Conservation (phyloP, 768 basidiomycete genomes). For the Cyathus striatus region DNA sequence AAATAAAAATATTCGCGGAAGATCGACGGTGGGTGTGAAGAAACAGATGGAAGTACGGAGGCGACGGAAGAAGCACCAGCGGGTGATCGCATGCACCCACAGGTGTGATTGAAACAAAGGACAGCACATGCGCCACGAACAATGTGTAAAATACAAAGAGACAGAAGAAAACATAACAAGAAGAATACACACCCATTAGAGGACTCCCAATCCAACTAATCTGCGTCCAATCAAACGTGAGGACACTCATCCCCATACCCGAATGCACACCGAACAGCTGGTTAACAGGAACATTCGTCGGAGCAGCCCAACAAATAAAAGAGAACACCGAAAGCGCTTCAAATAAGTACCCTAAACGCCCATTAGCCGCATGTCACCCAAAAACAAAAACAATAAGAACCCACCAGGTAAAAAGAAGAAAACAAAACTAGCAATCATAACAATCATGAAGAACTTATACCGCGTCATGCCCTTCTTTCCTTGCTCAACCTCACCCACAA, state of each 20-base stretch:
- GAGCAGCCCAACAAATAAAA: conserved; percentile 89
- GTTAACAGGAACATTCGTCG: conserved; percentile 79
- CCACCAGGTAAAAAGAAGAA: conserved; percentile 90
- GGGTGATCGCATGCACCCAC: no score
- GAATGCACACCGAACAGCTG: conserved; percentile 83
- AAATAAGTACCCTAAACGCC: conserved; percentile 77
- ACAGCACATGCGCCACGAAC: neutral
- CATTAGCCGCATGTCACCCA: conserved; percentile 2
- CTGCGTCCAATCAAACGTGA: conserved; percentile 94
- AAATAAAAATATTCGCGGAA: no score
- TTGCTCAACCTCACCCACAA: conserved; percentile 45
- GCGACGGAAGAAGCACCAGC: no score
- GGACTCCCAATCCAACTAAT: conserved; percentile 50
- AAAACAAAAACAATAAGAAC: conserved; percentile 15
- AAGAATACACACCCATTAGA: conserved; percentile 33
- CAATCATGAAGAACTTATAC: conserved; percentile 78
- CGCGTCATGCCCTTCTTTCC: conserved; percentile 61
- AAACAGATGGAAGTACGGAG: no score
- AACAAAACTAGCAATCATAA: conserved; percentile 61
- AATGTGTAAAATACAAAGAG: conserved; percentile 1
- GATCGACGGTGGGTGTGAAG: no score
- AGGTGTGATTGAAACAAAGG: no score
- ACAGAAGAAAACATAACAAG: neutral
- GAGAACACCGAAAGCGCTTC: conserved; percentile 83
- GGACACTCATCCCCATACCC: conserved; percentile 82